phyloP scores from a whole-genome alignment of 2,329 filamentous ascomycete genomes.

The Clonostachys chloroleuca region DNA sequence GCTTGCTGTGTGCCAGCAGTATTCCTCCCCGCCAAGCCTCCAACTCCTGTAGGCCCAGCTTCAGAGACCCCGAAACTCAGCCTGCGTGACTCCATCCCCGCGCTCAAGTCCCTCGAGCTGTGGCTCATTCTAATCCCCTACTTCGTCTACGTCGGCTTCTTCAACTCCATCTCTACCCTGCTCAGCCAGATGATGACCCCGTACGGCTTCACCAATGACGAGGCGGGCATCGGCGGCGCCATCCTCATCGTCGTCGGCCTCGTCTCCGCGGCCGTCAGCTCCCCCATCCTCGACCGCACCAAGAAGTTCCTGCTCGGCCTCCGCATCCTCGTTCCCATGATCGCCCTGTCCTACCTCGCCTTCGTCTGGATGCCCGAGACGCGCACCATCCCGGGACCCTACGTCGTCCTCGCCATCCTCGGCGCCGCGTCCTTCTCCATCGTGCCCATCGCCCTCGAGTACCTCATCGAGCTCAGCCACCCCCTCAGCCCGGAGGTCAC shows the following conservation, averaged over 20 bases:
- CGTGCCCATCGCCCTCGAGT: conserved; percentile 82
- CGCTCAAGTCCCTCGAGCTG: conserved; percentile 63
- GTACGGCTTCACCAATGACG: conserved; percentile 76
- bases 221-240: conserved; percentile 86
- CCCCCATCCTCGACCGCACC: conserved; percentile 79
- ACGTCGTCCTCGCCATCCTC: conserved; percentile 68
- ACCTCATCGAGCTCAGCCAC: conserved; percentile 80
- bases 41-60: conserved; percentile 71
- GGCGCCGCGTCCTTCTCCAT: conserved; percentile 78
- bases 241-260: conserved; percentile 87
- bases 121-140: conserved; percentile 82
- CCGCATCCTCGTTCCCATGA: conserved; percentile 69
- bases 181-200: conserved; percentile 87
- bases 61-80: conserved; percentile 52
- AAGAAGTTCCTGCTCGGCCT: conserved; percentile 74
- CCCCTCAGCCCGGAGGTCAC: conserved; percentile 84
- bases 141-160: conserved; percentile 80
- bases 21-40: conserved; percentile 73
- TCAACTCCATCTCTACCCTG: conserved; percentile 86
- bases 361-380: conserved; percentile 75
- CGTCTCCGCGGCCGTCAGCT: conserved; percentile 68
- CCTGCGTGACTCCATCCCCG: conserved; percentile 44
- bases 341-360: conserved; percentile 67
- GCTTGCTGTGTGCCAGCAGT: conserved; percentile 67
- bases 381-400: conserved; percentile 61